Percentiles rank a stretch among this genome's conserved stretches.
Evolutionary conservation across 441 rosid genomes (phyloP).

Genomic region (Geranium incanum): DNA sequence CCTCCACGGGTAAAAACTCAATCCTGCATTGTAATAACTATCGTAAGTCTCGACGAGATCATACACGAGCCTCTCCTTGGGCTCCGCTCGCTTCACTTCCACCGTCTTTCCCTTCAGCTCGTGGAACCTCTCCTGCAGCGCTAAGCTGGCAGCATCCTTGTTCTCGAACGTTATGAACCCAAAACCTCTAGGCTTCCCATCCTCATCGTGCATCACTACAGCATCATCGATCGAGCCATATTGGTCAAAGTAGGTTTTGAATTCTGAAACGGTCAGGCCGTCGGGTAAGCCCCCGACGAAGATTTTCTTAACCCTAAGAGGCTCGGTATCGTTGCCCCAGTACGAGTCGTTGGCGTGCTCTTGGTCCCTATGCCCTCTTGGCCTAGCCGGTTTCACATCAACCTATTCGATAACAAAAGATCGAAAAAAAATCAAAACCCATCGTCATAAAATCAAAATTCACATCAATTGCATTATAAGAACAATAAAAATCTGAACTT

Average conservation of each 20-base stretch:
- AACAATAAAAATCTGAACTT: neutral
- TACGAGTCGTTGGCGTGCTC: neutral
- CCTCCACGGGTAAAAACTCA: neutral
- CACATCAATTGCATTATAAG: neutral
- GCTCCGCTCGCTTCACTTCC: conserved; percentile 31
- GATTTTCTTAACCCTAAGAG: conserved; percentile 14
- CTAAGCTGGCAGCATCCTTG: conserved; percentile 20
- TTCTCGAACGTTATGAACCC: conserved; percentile 34
- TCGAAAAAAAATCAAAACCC: neutral
- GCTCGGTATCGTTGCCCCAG: neutral
- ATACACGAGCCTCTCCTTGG: conserved; percentile 10
- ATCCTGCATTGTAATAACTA: neutral
- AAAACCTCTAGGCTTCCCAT: conserved; percentile 24
- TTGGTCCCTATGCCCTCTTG: neutral
- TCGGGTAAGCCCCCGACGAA: conserved; percentile 36
- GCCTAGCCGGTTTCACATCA: conserved; percentile 24
- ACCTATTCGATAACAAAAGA: conserved; percentile 17
- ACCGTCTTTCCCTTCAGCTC: conserved; percentile 24
- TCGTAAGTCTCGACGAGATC: neutral
- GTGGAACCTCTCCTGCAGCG: conserved; percentile 13
- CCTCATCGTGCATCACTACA: conserved; percentile 15
- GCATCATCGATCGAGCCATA: conserved; percentile 24
- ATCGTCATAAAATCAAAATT: neutral
- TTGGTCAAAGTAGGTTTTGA: conserved; percentile 20
- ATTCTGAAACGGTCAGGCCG: conserved; percentile 19